A percentile compares a stretch with the other conserved stretches of the same genome.
phyloP scores from a whole-genome alignment of 208 protist species.

The Herpetomonas tarakana region DNA sequence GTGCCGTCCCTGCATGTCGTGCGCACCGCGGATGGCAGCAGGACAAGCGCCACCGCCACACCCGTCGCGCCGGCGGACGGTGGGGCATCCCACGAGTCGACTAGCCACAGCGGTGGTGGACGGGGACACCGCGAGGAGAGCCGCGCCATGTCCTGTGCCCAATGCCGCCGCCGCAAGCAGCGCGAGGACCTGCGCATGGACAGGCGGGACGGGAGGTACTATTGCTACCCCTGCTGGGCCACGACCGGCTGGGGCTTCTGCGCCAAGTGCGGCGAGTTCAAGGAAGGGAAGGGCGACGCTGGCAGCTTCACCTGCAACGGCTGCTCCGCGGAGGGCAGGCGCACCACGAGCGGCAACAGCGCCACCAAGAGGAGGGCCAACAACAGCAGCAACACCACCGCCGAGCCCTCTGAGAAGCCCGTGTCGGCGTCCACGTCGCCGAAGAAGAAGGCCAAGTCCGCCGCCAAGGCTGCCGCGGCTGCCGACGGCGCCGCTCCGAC shows the following conservation, averaged over 20 bases:
- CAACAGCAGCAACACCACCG: neutral
- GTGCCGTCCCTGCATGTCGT: slow-evolving; percentile 70
- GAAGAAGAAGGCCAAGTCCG: too few relatives aligned
- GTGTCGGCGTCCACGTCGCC: too few relatives aligned
- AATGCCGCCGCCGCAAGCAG: slow-evolving; percentile 50
- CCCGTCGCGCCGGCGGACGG: neutral
- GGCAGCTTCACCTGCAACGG: slow-evolving; percentile 43
- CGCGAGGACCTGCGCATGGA: slow-evolving; percentile 71
- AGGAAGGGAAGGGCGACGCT: slow-evolving; percentile 14
- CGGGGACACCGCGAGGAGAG: neutral
- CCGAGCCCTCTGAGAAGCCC: slow-evolving; percentile 3
- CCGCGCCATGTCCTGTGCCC: slow-evolving; percentile 25
- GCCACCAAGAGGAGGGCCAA: neutral
- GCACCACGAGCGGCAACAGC: neutral
- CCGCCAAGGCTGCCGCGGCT: too few relatives aligned
- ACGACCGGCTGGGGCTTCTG: slow-evolving; percentile 67
- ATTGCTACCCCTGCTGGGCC: slow-evolving; percentile 82
- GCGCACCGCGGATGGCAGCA: slow-evolving; percentile 13
- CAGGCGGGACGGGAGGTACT: slow-evolving; percentile 38
- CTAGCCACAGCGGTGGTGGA: slow-evolving; percentile 4
- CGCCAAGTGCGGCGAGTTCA: slow-evolving; percentile 59
- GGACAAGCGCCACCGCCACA: slow-evolving; percentile 1
- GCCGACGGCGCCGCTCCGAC: too few relatives aligned
- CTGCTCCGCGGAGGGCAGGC: slow-evolving; percentile 13
- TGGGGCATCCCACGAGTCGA: slow-evolving; percentile 1